A percentile compares a stretch with the other conserved stretches of the same genome.
These are phyloP conservation scores for Polyporus arcularius DNA, from an alignment of 768 basidiomycete genomes.

Conservation along the genomic window DNA sequence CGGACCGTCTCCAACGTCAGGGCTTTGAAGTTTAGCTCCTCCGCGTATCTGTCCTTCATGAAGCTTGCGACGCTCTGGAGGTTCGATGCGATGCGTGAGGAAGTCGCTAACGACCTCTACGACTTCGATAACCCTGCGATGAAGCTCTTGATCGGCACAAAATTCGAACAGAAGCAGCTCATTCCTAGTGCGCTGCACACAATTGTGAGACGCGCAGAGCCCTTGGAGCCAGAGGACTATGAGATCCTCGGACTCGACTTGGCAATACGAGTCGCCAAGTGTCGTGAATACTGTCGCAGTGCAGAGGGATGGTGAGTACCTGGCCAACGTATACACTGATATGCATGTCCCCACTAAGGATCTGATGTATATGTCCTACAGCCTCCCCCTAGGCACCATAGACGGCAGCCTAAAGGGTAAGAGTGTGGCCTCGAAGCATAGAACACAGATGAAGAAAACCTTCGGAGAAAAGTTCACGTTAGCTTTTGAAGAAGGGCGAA, in stretches of 20 bases:
- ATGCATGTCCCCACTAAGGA: no score
- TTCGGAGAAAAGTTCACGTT: no score
- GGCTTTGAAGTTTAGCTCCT: not conserved
- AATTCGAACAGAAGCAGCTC: not conserved
- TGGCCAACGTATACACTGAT: no score
- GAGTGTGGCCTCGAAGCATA: no score
- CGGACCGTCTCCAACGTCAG: not conserved
- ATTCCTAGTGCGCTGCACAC: not conserved
- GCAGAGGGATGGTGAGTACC: no score
- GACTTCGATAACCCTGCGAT: not conserved
- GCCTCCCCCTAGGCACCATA: no score
- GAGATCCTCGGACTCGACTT: not conserved
- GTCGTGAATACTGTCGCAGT: no score
- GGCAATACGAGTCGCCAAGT: no score
- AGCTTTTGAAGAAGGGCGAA: no score
- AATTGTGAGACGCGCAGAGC: not conserved
- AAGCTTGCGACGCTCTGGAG: not conserved
- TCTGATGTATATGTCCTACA: no score
- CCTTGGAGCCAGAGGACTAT: not conserved
- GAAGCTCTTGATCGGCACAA: not conserved
- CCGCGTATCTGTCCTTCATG: not conserved
- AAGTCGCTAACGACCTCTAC: not conserved
- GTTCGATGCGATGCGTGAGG: not conserved
- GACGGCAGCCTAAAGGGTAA: no score
- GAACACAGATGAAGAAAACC: no score